phyloP scores from a whole-genome alignment of 805 yeast species.

The Schwanniomyces vanrijiae region DNA sequence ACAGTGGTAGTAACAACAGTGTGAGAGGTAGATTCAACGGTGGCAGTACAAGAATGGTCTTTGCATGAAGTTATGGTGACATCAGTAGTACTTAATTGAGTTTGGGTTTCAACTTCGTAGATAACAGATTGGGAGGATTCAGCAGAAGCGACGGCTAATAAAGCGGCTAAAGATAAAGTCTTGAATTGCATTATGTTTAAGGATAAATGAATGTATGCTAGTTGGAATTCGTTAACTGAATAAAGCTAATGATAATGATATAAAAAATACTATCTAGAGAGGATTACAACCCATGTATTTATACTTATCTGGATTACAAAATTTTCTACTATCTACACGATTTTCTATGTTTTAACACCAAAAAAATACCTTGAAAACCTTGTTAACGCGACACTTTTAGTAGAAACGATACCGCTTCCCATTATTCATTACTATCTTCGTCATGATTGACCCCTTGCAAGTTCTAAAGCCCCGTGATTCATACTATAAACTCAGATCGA shows the following conservation, averaged over 20 bases:
- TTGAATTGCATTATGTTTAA: conserved; percentile 21
- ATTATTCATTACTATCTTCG: background rate
- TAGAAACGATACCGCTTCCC: background rate
- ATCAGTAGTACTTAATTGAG: conserved; percentile 26
- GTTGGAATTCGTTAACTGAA: conserved; percentile 4
- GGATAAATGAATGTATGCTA: conserved; percentile 5
- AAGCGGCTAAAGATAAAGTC: conserved; percentile 22
- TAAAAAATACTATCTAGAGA: background rate
- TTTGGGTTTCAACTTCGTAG: conserved; percentile 21
- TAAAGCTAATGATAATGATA: background rate
- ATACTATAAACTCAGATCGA: background rate
- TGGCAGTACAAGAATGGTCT: conserved; percentile 22
- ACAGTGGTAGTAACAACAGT: conserved; percentile 33
- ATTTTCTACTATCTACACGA: background rate
- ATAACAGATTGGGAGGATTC: conserved; percentile 18
- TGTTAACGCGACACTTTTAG: background rate
- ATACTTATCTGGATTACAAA: background rate
- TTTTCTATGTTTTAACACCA: background rate
- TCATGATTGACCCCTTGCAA: background rate
- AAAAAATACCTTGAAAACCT: background rate
- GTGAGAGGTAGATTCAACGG: conserved; percentile 12
- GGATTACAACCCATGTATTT: background rate
- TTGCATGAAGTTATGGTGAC: conserved; percentile 42
- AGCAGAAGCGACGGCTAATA: conserved; percentile 22
- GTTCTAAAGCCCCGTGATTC: background rate